These are phyloP conservation scores for Candida vaughaniae DNA, from an alignment of 805 yeast species.

Conservation along the genomic window DNA sequence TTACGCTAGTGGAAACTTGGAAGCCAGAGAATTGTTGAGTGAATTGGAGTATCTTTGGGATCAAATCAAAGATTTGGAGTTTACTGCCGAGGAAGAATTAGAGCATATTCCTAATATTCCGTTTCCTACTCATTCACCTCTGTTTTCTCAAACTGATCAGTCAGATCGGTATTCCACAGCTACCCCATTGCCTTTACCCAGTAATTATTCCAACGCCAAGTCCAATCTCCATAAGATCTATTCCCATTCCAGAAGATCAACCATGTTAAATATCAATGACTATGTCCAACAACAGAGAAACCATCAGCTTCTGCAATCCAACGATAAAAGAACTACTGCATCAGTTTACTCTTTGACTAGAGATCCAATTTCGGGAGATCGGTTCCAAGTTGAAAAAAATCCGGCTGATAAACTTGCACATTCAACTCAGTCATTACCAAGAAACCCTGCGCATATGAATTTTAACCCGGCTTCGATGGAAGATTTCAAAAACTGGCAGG, in stretches of 20 bases:
- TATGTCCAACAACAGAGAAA: conserved; percentile 34
- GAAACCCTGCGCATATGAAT: conserved; percentile 4
- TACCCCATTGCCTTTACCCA: conserved; percentile 33
- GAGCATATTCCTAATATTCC: conserved; percentile 22
- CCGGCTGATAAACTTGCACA: conserved; percentile 3
- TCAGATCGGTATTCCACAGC: conserved; percentile 37
- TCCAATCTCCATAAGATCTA: conserved; percentile 40
- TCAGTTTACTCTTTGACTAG: conserved; percentile 21
- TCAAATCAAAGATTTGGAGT: conserved; percentile 55
- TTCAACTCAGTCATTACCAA: conserved; percentile 15
- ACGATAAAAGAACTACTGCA: conserved; percentile 10
- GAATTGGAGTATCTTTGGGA: conserved; percentile 78
- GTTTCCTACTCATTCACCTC: conserved; percentile 35
- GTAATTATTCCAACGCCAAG: conserved; percentile 21
- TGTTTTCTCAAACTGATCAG: conserved; percentile 24
- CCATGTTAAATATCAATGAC: conserved; percentile 35
- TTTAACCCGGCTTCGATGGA: conserved; percentile 19
- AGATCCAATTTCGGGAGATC: conserved; percentile 2
- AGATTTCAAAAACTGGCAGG: conserved; percentile 54
- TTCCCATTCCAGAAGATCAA: conserved; percentile 42
- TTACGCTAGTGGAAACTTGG: conserved; percentile 66
- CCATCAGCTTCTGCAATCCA: conserved; percentile 11
- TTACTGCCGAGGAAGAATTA: conserved; percentile 28
- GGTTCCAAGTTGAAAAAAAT: no score
- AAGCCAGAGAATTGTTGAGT: conserved; percentile 60